Evolutionary conservation across 1,139 yeast genomes (phyloP).

Genomic region (Pneumocystis carinii): DNA sequence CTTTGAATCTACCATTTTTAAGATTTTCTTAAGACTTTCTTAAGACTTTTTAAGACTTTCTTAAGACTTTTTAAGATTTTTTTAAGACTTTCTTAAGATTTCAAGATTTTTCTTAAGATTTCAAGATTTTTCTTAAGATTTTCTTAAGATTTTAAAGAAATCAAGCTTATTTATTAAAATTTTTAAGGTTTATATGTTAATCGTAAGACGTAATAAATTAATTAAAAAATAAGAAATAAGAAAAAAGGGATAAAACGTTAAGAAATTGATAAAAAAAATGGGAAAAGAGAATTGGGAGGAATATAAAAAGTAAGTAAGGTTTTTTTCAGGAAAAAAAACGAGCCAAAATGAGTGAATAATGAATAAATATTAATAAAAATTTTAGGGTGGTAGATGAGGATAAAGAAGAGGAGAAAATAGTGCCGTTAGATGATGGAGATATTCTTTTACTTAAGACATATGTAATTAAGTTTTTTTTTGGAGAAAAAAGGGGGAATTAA

Average conservation of each 20-base stretch:
- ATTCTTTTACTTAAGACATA: slow-evolving; percentile 92
- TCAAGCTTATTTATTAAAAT: neutral
- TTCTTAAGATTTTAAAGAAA: neutral
- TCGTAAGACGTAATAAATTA: neutral
- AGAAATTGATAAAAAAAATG: slow-evolving; percentile 28
- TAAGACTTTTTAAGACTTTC: neutral
- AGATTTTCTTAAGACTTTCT: neutral
- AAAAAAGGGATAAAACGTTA: neutral
- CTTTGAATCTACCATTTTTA: slow-evolving; percentile 24
- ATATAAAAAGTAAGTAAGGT: slow-evolving; percentile 53
- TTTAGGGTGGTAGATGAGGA: slow-evolving; percentile 39
- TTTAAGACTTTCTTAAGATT: too few species aligned
- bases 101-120: too few species aligned
- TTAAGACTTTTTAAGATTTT: neutral
- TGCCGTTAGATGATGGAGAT: slow-evolving; percentile 88
- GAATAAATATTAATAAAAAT: neutral
- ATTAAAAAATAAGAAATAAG: neutral
- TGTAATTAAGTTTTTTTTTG: slow-evolving; percentile 19
- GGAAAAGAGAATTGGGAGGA: slow-evolving; percentile 96
- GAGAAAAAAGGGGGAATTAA: neutral
- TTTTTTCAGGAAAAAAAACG: neutral
- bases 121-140: neutral
- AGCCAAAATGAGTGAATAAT: neutral
- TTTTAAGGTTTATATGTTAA: neutral
- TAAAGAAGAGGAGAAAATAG: slow-evolving; percentile 56